Evolutionary conservation across 2,329 filamentous ascomycete genomes (phyloP).

Genomic region (Zarea fungicola): DNA sequence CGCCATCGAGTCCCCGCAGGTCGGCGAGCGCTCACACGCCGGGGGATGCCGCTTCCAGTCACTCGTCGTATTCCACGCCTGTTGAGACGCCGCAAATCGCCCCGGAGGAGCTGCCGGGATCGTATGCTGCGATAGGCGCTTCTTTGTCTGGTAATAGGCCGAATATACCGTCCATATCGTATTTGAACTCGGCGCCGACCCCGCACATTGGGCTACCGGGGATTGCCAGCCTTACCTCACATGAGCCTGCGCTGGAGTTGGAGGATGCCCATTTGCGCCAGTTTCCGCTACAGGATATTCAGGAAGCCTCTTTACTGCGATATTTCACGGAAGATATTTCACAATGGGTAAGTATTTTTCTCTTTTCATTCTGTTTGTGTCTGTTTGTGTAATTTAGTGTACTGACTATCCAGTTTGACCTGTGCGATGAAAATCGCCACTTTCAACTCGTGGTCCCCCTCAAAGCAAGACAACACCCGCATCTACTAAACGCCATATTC

Average conservation of each 20-base stretch:
- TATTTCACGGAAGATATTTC: slow-evolving; percentile 37
- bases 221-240: slow-evolving; percentile 4
- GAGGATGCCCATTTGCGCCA: slow-evolving; percentile 11
- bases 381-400: neutral
- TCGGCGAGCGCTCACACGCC: neutral
- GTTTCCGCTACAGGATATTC: slow-evolving; percentile 30
- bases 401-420: slow-evolving; percentile 28
- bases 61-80: slow-evolving; percentile 2
- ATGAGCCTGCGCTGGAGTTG: neutral
- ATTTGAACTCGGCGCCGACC: neutral
- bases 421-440: slow-evolving; percentile 35
- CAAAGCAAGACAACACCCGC: slow-evolving; percentile 30
- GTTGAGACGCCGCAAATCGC: neutral
- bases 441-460: slow-evolving; percentile 34
- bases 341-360: slow-evolving; percentile 29
- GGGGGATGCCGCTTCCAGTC: slow-evolving; percentile 1
- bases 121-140: neutral
- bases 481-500: slow-evolving; percentile 36
- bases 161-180: slow-evolving; percentile 3
- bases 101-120: neutral
- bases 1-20: neutral
- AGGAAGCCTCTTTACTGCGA: slow-evolving; percentile 33
- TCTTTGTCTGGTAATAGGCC: neutral
- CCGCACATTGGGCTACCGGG: slow-evolving; percentile 4
- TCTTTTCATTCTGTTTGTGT: neutral